phyloP scores from a whole-genome alignment of 1,139 yeast genomes.

The Taphrina wiesneri region DNA sequence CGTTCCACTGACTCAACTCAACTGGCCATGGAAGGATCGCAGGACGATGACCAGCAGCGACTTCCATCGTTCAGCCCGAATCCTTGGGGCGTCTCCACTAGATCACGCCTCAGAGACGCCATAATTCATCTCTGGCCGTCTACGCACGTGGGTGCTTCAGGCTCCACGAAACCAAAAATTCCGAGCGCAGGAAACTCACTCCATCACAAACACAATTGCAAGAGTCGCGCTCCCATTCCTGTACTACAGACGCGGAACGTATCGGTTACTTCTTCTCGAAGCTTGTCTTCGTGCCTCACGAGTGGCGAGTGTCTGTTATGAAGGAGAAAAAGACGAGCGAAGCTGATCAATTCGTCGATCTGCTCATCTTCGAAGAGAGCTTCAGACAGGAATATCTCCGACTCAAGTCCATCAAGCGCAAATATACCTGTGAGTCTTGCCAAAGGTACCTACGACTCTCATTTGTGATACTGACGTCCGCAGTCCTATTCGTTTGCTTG shows the following conservation, averaged over 20 bases:
- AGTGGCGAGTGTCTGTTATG: background rate
- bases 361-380: conserved; percentile 34
- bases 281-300: background rate
- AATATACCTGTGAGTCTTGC: conserved; percentile 11
- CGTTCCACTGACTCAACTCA: no score
- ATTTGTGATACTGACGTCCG: background rate
- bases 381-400: conserved; percentile 32
- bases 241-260: no score
- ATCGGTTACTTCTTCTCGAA: background rate
- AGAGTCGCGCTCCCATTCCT: no score
- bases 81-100: no score
- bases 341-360: conserved; percentile 26
- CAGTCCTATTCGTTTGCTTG: conserved; percentile 30
- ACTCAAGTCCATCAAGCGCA: conserved; percentile 20
- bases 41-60: no score
- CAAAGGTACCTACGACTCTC: background rate
- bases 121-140: background rate
- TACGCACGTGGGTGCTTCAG: background rate
- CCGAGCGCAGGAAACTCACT: no score
- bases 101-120: background rate
- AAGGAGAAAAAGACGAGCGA: conserved; percentile 1
- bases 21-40: no score
- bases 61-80: no score
- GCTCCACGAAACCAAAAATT: background rate
- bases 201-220: no score